A percentile compares a stretch with the other conserved stretches of the same genome.
Conservation (phyloP, 768 basidiomycete genomes). For the Rhodocollybia butyracea region DNA sequence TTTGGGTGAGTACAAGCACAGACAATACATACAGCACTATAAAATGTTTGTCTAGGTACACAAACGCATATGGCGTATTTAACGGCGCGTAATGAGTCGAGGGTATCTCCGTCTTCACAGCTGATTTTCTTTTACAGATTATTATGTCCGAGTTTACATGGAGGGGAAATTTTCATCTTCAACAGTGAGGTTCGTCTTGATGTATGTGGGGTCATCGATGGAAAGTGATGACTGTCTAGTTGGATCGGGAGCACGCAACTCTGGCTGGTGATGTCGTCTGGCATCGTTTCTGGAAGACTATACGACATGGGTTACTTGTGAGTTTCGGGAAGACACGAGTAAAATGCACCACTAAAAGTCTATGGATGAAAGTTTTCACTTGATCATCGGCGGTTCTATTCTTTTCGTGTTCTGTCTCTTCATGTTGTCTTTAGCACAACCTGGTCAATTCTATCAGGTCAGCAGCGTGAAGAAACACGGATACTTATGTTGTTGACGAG, state of each 20-base stretch:
- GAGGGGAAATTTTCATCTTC: slow-evolving; percentile 2
- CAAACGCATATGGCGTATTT: slow-evolving; percentile 3
- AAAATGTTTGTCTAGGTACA: not conserved
- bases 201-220: no score
- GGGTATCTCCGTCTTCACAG: not conserved
- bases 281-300: slow-evolving; percentile 5
- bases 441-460: slow-evolving; percentile 10
- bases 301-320: slow-evolving; percentile 10
- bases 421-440: slow-evolving; percentile 9
- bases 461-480: not conserved
- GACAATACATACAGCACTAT: not conserved
- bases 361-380: not conserved
- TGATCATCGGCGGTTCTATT: slow-evolving; percentile 9
- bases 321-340: not conserved
- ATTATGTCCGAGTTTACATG: slow-evolving; percentile 5
- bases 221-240: not conserved
- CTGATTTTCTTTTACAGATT: not conserved
- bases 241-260: slow-evolving; percentile 3
- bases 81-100: not conserved
- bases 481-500: not conserved
- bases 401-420: slow-evolving; percentile 10
- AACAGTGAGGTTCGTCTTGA: not conserved
- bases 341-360: not conserved
- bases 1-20: not conserved
- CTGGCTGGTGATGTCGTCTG: slow-evolving; percentile 4